Base-by-base conservation (phyloP, 2,329 filamentous ascomycete species). In the Dactylellina cionopaga region DNA sequence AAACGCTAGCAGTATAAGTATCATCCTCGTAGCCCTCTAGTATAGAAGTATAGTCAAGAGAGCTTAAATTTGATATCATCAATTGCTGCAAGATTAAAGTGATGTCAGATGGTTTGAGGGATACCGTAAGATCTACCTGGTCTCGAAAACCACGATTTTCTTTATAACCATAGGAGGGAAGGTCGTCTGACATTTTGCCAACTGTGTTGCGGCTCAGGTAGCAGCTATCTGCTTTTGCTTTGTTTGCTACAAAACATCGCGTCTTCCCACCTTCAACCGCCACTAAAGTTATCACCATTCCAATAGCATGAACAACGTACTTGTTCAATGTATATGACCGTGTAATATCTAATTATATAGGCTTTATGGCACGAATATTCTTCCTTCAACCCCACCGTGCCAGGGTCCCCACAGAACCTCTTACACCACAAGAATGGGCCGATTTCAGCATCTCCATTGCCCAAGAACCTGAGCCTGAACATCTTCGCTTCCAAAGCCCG, bases 401-500 rank as follows among this genome's bases (percentile, higher is more conserved):
- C 5, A n/a, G 22, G 1, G 33, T 66, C 37, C 54, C 44, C 1
- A 72, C 59, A 0, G 68, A 72, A 41, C 59, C 52, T 33, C 39
- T 72, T 5, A 59, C 59, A 17, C 46, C 68, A 4, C 59, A 60
- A 25, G 59, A 72, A 59, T 72, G 68, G 68, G 31, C 39, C 11
- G 35, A 37, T 31, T 72, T 72, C 44, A 41, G 59, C 11, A 13
- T 17, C 1, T 19, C 44, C 10, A 55, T 72, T 17, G 25, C 33
- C 19, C 37, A 55, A n/a, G 54, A 31, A 1, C 59, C 31, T 10
- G 5, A 47, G 5, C 59, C 68, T 7, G 68, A 72, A n/a, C 68
- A 72, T 29, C 52, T 72, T 49, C 51, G 54, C 19, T 51, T 72
- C 19, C 51, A 59, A 13, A 43, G 39, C 13, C 60, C 60, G 17